Conservation (phyloP, 495 filamentous ascomycete species). For the Hypoxylon lenormandii region DNA sequence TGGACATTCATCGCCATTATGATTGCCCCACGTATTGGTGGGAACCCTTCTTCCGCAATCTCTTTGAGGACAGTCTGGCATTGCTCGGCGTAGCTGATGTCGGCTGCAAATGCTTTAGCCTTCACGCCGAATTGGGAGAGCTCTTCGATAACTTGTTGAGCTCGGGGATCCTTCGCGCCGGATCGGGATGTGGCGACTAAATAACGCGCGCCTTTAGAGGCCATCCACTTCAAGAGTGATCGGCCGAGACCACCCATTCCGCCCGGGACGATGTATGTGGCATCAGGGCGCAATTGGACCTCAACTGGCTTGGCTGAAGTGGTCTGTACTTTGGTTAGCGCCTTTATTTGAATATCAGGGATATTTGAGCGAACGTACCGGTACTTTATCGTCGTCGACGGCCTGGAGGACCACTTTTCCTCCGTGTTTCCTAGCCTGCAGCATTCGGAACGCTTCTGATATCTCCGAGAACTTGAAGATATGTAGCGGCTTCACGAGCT, state of each 20-base stretch:
- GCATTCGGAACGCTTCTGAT: constrained; percentile 61
- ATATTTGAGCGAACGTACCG: constrained; percentile 23
- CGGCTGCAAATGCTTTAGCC: constrained; percentile 47
- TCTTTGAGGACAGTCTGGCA: constrained; percentile 33
- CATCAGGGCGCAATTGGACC: constrained; percentile 49
- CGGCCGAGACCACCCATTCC: constrained; percentile 69
- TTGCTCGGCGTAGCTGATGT: constrained; percentile 49
- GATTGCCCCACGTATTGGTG: constrained; percentile 63
- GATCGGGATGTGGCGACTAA: constrained; percentile 66
- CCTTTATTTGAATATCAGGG: not conserved
- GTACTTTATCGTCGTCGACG: constrained; percentile 47
- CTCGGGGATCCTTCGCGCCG: constrained; percentile 50
- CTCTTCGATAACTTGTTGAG: constrained; percentile 37
- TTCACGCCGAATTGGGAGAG: constrained; percentile 38
- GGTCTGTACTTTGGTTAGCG: constrained; percentile 18
- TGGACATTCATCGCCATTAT: constrained; percentile 60
- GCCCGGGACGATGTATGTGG: constrained; percentile 66
- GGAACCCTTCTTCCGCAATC: constrained; percentile 50
- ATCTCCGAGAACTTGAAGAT: constrained; percentile 57
- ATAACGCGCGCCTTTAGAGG: constrained; percentile 62
- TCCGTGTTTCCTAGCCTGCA: constrained; percentile 63
- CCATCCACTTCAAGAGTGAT: constrained; percentile 64
- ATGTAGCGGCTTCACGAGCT: constrained; percentile 52
- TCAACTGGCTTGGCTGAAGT: constrained; percentile 41
- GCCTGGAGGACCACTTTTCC: constrained; percentile 66